Evolutionary conservation across 805 yeast species (phyloP).

Genomic region (Candida takata): DNA sequence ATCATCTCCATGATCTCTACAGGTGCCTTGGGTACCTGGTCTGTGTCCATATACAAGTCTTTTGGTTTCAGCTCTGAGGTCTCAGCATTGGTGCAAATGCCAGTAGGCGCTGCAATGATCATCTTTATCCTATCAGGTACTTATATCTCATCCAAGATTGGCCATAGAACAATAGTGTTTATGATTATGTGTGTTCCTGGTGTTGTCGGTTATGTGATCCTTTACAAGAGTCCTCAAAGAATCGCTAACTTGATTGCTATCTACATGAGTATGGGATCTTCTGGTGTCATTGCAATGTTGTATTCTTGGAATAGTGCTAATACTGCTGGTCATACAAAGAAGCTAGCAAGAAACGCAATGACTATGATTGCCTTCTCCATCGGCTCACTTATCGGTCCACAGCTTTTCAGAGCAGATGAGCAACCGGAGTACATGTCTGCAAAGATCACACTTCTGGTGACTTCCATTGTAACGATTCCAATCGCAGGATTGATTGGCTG

Average conservation of each 20-base stretch:
- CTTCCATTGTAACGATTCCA: conserved; percentile 41
- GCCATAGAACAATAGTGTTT: conserved; percentile 30
- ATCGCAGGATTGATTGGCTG: conserved; percentile 36
- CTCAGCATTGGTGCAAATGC: conserved; percentile 47
- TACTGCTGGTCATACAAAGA: conserved; percentile 56
- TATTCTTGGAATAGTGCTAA: conserved; percentile 58
- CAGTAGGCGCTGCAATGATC: conserved; percentile 46
- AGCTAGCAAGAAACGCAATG: conserved; percentile 44
- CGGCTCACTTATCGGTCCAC: conserved; percentile 59
- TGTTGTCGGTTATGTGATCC: conserved; percentile 42
- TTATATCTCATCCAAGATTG: conserved; percentile 29
- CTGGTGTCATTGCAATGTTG: conserved; percentile 49
- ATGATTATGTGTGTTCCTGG: conserved; percentile 38
- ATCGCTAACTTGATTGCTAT: conserved; percentile 44
- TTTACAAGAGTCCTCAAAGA: conserved; percentile 32
- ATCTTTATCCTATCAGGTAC: conserved; percentile 33
- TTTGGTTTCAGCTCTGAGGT: conserved; percentile 38
- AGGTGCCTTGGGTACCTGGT: conserved; percentile 35
- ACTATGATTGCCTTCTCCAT: conserved; percentile 55
- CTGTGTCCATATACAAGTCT: conserved; percentile 32
- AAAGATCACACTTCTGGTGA: conserved; percentile 46
- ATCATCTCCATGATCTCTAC: conserved; percentile 41
- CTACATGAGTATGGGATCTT: conserved; percentile 47
- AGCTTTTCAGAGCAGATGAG: conserved; percentile 44
- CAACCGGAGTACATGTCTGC: conserved; percentile 53